Conservation (phyloP, 2,329 filamentous ascomycete genomes). For the Botrytis galanthina region DNA sequence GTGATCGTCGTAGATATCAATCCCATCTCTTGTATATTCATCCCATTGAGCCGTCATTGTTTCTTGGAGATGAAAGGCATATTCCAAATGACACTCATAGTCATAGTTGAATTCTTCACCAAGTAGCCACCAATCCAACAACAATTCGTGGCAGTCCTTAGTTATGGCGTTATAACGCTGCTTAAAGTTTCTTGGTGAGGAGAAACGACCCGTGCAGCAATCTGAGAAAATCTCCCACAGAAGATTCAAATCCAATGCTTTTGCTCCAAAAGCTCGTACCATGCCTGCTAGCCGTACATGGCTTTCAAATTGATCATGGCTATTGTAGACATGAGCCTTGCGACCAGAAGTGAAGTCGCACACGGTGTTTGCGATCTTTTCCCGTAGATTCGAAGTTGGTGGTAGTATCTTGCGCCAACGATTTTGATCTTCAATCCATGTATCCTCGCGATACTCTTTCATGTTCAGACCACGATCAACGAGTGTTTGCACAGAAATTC, state of each 20-base stretch:
- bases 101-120: not conserved
- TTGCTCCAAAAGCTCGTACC: too few relatives aligned
- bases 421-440: not conserved
- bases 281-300: too few relatives aligned
- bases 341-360: fast-evolving
- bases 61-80: not conserved
- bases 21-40: fast-evolving
- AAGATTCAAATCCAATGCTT: too few relatives aligned
- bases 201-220: not conserved
- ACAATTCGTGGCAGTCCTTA: not conserved
- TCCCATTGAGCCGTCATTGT: not conserved
- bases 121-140: not conserved
- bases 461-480: not conserved
- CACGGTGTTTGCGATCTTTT: too few relatives aligned
- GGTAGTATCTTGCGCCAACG: too few relatives aligned
- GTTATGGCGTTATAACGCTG: not conserved
- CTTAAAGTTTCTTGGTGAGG: not conserved
- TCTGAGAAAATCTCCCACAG: too few relatives aligned
- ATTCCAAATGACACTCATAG: not conserved
- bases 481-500: not conserved
- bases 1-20: too few relatives aligned
- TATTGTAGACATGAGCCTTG: fast-evolving
- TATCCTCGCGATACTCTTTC: not conserved
- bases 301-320: too few relatives aligned
- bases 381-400: too few relatives aligned